Percentiles rank a stretch among this genome's conserved stretches.
phyloP scores from a whole-genome alignment of 2,329 filamentous ascomycete genomes.

The Whalleya microplaca region DNA sequence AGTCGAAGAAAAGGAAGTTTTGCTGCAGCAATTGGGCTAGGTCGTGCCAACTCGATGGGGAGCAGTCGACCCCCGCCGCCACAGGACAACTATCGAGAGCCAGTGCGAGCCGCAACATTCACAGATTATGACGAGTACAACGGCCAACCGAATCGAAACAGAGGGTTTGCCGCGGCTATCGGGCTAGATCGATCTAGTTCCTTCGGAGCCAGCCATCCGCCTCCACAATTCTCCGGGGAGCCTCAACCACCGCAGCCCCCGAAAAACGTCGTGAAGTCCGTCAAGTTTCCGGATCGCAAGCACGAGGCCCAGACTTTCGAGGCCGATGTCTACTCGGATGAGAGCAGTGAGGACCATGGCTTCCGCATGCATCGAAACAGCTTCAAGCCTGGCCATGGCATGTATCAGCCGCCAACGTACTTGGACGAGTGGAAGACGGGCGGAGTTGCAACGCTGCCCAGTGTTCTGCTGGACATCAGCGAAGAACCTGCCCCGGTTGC shows the following conservation, averaged over 20 bases:
- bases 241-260: conserved; percentile 12
- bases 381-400: conserved; percentile 53
- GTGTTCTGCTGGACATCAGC: conserved; percentile 63
- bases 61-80: conserved; percentile 18
- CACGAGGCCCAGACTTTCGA: conserved; percentile 23
- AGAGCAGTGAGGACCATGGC: conserved; percentile 25
- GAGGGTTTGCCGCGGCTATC: conserved; percentile 7
- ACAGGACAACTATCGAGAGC: conserved; percentile 15
- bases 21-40: conserved; percentile 28
- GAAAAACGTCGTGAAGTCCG: conserved; percentile 33
- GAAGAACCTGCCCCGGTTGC: conserved; percentile 36
- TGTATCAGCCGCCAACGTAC: conserved; percentile 63
- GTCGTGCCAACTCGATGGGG: conserved; percentile 28
- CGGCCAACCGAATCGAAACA: conserved; percentile 8
- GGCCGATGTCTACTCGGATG: conserved; percentile 30
- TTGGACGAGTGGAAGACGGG: conserved; percentile 76
- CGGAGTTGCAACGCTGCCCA: conserved; percentile 63
- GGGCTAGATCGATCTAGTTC: conserved; percentile 21
- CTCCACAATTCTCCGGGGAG: conserved; percentile 3
- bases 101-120: conserved; percentile 18
- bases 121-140: conserved; percentile 15
- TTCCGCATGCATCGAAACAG: conserved; percentile 34
- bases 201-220: conserved; percentile 13
- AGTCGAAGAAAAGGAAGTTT: conserved; percentile 28
- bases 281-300: conserved; percentile 36